Evolutionary conservation across 257 asterid genomes (phyloP).

Genomic region (Rehmannia glutinosa): DNA sequence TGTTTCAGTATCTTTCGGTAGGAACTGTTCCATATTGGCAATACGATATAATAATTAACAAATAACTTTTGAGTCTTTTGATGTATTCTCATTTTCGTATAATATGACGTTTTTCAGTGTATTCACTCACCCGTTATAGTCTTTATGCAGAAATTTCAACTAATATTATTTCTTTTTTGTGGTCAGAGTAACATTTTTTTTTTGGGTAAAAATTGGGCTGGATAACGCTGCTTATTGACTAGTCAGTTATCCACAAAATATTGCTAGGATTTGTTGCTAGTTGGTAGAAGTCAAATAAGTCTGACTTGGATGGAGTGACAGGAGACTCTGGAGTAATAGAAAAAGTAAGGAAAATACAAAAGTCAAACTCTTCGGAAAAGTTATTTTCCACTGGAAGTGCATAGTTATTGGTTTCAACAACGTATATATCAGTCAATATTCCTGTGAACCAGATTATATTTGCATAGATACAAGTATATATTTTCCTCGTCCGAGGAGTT

Average conservation of each 20-base stretch:
- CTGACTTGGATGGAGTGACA: too few species aligned
- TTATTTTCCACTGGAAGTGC: not conserved
- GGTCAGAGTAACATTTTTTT: not conserved
- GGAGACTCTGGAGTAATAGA: too few species aligned
- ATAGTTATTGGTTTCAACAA: not conserved
- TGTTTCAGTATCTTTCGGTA: constrained; percentile 81
- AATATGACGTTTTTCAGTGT: not conserved
- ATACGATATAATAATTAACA: not conserved
- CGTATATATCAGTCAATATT: not conserved
- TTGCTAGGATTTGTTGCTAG: too few species aligned
- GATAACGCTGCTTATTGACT: too few species aligned
- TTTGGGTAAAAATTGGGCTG: too few species aligned
- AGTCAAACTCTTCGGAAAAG: not conserved
- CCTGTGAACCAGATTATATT: not conserved
- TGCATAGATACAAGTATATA: not conserved
- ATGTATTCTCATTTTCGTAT: not conserved
- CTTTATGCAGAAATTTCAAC: not conserved
- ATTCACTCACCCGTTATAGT: not conserved
- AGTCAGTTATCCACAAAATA: too few species aligned
- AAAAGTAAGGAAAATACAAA: not conserved
- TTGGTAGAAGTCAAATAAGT: too few species aligned
- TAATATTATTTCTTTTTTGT: not conserved
- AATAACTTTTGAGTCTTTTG: not conserved
- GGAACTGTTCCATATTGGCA: constrained; percentile 20
- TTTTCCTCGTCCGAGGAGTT: too few species aligned